phyloP scores from a whole-genome alignment of 768 basidiomycete species.

The Harrya chromipes region DNA sequence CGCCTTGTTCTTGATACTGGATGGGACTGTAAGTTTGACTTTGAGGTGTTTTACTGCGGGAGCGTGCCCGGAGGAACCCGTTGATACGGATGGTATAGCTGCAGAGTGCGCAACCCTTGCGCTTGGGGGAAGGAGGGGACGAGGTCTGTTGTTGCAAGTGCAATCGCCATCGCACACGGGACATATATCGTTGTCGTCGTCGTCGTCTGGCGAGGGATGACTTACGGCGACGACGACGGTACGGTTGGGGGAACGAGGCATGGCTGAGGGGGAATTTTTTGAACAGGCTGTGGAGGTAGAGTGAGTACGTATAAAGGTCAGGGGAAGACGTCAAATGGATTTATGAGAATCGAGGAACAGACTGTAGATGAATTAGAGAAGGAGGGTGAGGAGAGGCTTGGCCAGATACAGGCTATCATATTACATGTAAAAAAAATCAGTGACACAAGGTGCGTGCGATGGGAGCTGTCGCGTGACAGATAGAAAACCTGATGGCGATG shows the following conservation, averaged over 20 bases:
- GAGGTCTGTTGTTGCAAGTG: conserved; percentile 60
- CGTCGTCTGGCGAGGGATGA: conserved; percentile 44
- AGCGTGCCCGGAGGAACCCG: conserved; percentile 30
- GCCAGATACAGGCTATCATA: conserved; percentile 26
- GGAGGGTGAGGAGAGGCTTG: conserved; percentile 12
- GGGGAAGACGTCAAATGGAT: conserved; percentile 22
- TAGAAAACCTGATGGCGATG: conserved; percentile 29
- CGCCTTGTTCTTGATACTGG: conserved; percentile 48
- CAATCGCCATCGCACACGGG: conserved; percentile 90
- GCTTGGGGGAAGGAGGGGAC: conserved; percentile 31
- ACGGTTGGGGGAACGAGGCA: conserved; percentile 69
- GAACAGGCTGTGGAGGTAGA: conserved; percentile 33
- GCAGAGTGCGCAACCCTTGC: conserved; percentile 33
- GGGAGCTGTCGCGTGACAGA: conserved; percentile 36
- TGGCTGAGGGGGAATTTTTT: conserved; percentile 55
- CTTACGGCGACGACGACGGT: conserved; percentile 51
- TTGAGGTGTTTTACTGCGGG: conserved; percentile 46
- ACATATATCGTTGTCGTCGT: conserved; percentile 85
- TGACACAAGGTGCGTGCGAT: conserved; percentile 30
- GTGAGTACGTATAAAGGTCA: conserved; percentile 24
- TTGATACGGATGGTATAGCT: conserved; percentile 37
- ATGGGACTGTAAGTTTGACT: conserved; percentile 70
- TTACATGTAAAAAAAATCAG: conserved; percentile 38
- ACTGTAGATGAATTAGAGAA: conserved; percentile 25
- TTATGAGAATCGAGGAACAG: conserved; percentile 20